Base-by-base conservation (phyloP, 768 basidiomycete species). In the Russula lepida region DNA sequence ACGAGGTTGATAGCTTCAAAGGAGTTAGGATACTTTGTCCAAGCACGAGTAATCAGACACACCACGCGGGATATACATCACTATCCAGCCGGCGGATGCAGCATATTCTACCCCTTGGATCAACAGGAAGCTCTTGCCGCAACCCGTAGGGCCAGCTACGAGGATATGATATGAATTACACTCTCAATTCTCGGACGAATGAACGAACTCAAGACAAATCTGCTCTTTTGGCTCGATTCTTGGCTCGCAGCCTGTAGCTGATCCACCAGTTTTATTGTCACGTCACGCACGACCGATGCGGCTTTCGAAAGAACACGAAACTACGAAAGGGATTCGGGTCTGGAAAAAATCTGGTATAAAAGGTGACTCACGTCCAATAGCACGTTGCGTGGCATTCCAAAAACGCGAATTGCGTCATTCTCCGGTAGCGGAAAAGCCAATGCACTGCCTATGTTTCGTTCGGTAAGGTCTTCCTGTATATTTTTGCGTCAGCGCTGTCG, bases 1-100 rank as follows among this genome's bases (percentile, higher is more conserved):
- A 93, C 86, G 47, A 91, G 76, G 51, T 74, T 76, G 60, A 78
- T 76, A 1, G 77, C 84, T 85, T 21, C 3, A 25, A 39, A 39
- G 17, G 6, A 2, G 11, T 56, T 13, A 15, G 41, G 11, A 35
- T 12, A 46, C 4, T 15, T 32, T 27, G n/a, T 25, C 49, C 8
- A 39, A 17, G 11, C 30, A 35, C 30, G 9, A 33, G 25, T 25
- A 19, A 21, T 37, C 27, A 12, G 30, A 72, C 78, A 51, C 33
- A 89, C 91, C 83, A 73, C 86, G 78, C 3, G 94, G 92, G 27
- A 93, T 80, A 70, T 94, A 97, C 19, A 95, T 72, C 19, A 92
- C 89, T 23, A 95, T 79, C 89, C 91, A 94, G 28, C 81, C 79
- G 23, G 81, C 78, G 2, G 78, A 72, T 11, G 79, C 67, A 35